Evolutionary conservation across 495 filamentous ascomycete species (phyloP).

Genomic region (Pseudomonodictys pantanalensis): DNA sequence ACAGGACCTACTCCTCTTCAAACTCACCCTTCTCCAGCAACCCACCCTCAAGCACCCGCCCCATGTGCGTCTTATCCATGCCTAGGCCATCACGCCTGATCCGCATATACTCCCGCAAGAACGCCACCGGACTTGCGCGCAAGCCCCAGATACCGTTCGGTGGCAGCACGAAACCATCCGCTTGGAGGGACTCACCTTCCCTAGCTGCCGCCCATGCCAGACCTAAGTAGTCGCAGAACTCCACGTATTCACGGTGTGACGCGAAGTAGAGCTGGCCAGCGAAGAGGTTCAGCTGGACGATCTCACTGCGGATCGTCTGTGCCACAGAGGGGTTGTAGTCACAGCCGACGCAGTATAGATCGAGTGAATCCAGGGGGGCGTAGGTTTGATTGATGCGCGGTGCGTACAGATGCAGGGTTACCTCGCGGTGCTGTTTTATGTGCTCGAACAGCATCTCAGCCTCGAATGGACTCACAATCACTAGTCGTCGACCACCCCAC

Average conservation of each 20-base stretch:
- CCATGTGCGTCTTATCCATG: slow-evolving; percentile 56
- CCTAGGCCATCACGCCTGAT: slow-evolving; percentile 52
- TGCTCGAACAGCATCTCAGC: slow-evolving; percentile 51
- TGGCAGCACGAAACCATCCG: slow-evolving; percentile 48
- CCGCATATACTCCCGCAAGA: slow-evolving; percentile 49
- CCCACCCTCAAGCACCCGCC: slow-evolving; percentile 48
- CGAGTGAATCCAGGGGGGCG: slow-evolving; percentile 4
- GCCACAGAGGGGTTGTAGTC: background rate
- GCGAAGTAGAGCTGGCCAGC: slow-evolving; percentile 63
- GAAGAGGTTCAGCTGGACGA: slow-evolving; percentile 58
- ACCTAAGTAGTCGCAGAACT: slow-evolving; percentile 55
- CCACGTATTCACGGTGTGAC: slow-evolving; percentile 52
- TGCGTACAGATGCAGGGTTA: slow-evolving; percentile 57
- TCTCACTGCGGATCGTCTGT: background rate
- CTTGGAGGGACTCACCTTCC: slow-evolving; percentile 37
- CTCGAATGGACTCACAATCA: slow-evolving; percentile 64
- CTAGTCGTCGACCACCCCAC: slow-evolving; percentile 36
- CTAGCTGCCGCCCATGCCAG: slow-evolving; percentile 36
- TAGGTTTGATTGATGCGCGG: slow-evolving; percentile 47
- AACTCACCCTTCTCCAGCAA: slow-evolving; percentile 44
- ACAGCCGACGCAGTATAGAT: slow-evolving; percentile 16
- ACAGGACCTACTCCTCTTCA: slow-evolving; percentile 12
- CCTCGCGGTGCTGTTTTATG: slow-evolving; percentile 39
- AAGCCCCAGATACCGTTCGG: slow-evolving; percentile 19
- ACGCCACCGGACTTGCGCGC: slow-evolving; percentile 52